Evolutionary conservation across 257 asterid genomes (phyloP), one percentile per base, ranked within the genome.

Genomic region (Solanum gandarillasii): DNA sequence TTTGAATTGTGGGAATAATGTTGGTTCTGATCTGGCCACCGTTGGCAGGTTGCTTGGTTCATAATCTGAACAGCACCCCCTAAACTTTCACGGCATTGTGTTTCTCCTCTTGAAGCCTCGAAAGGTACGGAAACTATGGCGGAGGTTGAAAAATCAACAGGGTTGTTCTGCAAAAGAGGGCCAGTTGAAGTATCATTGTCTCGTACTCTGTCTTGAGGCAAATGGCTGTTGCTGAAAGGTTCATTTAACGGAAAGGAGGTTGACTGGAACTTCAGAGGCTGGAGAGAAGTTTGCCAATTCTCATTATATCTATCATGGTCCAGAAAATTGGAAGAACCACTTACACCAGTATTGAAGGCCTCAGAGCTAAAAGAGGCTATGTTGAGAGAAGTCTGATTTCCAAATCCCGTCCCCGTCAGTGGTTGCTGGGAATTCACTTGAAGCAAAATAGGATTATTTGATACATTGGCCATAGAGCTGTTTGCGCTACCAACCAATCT

Each of bases 391-490:
- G 93, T 87, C 48, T 91, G 95, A 84, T 91, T 90, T 36, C 92
- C 91, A 81, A 93, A 89, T 86, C 93, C 97, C 75, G 88, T 90
- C 23, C 87, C 94, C 12, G 36, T 87, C 60, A 91, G 87, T 9
- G 91, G 75, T 87, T 90, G 95, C 82, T 91, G 94, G 58, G 93
- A 90, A 88, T 87, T 90, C 73, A 92, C 94, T n/a, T 91, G 94
- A 31, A 92, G 90, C 92, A 91, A 79, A 87, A 88, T 87, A 38
- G 90, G 67, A 91, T 89, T 91, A 87, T 43, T 88, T 8, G 91
- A 76, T 74, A 55, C 70, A 89, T 90, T 89, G 83, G 88, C 88
- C 55, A 92, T 55, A 67, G 91, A 81, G 91, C 83, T 91, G 84
- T 79, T 90, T 67, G 93, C 87, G 90, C 90, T 89, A 27, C 90